phyloP scores from a whole-genome alignment of 2,329 filamentous ascomycete genomes.

The Graphiopsis chlorocephala region DNA sequence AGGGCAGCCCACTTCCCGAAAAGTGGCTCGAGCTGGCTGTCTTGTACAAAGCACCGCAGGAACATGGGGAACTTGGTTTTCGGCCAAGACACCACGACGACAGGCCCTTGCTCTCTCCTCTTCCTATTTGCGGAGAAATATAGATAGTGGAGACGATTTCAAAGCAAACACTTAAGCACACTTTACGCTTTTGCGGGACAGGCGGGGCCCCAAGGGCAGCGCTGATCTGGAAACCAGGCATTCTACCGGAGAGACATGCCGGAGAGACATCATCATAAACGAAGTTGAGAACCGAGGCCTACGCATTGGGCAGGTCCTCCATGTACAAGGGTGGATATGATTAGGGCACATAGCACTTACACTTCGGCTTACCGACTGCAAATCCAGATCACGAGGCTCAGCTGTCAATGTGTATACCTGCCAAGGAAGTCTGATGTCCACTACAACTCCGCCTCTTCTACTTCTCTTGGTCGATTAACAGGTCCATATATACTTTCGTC shows the following conservation, averaged over 20 bases:
- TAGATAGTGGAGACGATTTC: background rate
- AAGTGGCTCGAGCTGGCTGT: background rate
- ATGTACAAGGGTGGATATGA: background rate
- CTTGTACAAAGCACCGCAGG: background rate
- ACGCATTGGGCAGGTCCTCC: background rate
- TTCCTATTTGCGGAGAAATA: background rate
- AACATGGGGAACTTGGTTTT: background rate
- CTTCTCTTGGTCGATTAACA: background rate
- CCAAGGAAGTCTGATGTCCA: background rate
- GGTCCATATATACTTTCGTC: background rate
- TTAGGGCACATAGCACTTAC: background rate
- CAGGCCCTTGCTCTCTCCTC: background rate
- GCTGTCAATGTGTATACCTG: background rate
- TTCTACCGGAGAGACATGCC: slow-evolving; percentile 2
- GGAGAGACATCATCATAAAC: background rate
- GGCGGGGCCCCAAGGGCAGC: background rate
- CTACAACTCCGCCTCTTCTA: background rate
- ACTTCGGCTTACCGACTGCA: background rate
- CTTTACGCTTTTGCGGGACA: background rate
- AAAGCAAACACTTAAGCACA: background rate
- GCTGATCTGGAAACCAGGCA: background rate
- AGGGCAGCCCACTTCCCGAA: slow-evolving; percentile 1
- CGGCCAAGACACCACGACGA: background rate
- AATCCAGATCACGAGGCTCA: background rate
- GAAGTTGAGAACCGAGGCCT: background rate